These are phyloP conservation scores for Ascochyta pisi DNA, from an alignment of 2,329 filamentous ascomycete genomes.

Conservation along the genomic window DNA sequence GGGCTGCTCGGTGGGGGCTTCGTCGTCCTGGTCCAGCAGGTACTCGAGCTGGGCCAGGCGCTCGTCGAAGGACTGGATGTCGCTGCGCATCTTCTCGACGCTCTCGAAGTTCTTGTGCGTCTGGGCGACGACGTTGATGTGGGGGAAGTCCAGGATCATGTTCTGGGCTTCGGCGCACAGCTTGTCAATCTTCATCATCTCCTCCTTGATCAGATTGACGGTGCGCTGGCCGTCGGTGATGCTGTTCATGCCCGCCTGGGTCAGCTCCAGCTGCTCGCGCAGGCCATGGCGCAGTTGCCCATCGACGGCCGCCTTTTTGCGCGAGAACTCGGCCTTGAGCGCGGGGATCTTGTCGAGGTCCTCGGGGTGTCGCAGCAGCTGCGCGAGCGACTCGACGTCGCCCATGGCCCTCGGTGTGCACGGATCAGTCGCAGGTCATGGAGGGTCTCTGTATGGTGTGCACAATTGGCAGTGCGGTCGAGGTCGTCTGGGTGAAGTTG, in stretches of 20 bases:
- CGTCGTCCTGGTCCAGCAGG: conserved; percentile 83
- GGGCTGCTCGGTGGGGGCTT: conserved; percentile 86
- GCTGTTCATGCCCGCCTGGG: conserved; percentile 88
- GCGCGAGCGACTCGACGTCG: conserved; percentile 72
- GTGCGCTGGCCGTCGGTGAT: conserved; percentile 90
- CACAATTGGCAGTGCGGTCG: neutral
- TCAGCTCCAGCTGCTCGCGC: conserved; percentile 91
- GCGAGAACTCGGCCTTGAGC: conserved; percentile 89
- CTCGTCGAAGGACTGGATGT: conserved; percentile 85
- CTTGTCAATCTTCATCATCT: conserved; percentile 98
- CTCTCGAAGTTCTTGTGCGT: conserved; percentile 96
- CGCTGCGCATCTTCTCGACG: conserved; percentile 89
- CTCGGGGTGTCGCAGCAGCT: conserved; percentile 92
- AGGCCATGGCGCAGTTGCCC: conserved; percentile 86
- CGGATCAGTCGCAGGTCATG: conserved; percentile 6
- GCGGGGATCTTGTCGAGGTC: conserved; percentile 94
- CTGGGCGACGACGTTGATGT: conserved; percentile 89
- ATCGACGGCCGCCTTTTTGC: conserved; percentile 93
- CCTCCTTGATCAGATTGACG: conserved; percentile 92
- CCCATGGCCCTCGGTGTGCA: conserved; percentile 58
- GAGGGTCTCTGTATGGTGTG: neutral
- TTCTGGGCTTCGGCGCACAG: conserved; percentile 96
- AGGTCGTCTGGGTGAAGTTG: neutral
- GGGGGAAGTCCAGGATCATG: conserved; percentile 95
- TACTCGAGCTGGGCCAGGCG: conserved; percentile 77